Percentiles rank a stretch among this genome's conserved stretches.
phyloP scores from a whole-genome alignment of 495 filamentous ascomycete genomes.

The Podospora pseudopauciseta region DNA sequence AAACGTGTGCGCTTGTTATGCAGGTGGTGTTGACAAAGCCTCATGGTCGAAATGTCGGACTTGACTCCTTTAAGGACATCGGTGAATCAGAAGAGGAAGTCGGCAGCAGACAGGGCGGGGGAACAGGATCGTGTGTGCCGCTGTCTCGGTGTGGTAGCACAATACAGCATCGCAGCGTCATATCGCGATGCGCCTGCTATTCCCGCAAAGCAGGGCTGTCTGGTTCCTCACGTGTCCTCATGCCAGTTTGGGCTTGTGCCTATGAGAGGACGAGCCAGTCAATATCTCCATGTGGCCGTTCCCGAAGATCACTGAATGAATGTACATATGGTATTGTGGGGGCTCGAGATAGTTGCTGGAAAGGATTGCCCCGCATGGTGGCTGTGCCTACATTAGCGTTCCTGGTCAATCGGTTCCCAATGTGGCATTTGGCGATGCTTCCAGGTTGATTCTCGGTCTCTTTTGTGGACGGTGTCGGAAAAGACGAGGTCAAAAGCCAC shows the following conservation, averaged over 20 bases:
- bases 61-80: not conserved
- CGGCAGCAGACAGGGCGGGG: not conserved
- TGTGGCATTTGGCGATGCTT: not conserved
- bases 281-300: not conserved
- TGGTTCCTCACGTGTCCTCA: not conserved
- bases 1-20: not conserved
- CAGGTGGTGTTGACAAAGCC: not conserved
- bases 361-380: not conserved
- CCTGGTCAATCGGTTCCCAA: not conserved
- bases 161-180: not conserved
- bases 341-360: not conserved
- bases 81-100: constrained; percentile 1
- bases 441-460: not conserved
- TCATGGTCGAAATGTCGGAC: not conserved
- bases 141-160: constrained; percentile 12
- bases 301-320: not conserved
- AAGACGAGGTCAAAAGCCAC: not conserved
- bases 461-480: not conserved
- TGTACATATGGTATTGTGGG: too few relatives aligned
- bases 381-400: not conserved
- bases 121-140: not conserved
- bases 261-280: not conserved
- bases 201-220: not conserved
- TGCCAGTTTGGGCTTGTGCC: not conserved
- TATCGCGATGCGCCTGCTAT: not conserved